phyloP scores from a whole-genome alignment of 352 stramenopile genomes.

The Phytophthora palmivora region DNA sequence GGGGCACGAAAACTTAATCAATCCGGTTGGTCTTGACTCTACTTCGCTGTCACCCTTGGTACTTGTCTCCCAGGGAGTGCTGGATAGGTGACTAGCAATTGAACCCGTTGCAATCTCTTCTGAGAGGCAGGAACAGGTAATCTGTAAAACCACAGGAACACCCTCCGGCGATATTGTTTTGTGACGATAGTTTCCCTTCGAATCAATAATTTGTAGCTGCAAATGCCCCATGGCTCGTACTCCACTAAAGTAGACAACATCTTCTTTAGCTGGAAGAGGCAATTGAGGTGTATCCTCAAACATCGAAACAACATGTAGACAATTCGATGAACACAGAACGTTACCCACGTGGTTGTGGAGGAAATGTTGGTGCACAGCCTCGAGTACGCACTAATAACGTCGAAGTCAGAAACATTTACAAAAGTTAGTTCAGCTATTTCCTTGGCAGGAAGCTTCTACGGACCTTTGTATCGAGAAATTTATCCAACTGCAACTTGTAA shows the following conservation, averaged over 20 bases:
- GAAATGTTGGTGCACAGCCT: constrained; percentile 67
- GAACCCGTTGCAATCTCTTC: neutral
- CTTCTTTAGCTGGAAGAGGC: constrained; percentile 18
- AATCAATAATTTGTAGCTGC: constrained; percentile 34
- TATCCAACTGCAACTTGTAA: constrained; percentile 42
- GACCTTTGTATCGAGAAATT: constrained; percentile 50
- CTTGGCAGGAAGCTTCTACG: constrained; percentile 4
- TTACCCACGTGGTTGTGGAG: constrained; percentile 51
- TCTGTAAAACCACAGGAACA: constrained; percentile 40
- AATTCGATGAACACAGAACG: constrained; percentile 43
- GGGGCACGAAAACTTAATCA: constrained; percentile 36
- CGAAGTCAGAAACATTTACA: neutral
- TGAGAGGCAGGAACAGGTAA: constrained; percentile 40
- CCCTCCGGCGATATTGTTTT: constrained; percentile 25
- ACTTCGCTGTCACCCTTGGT: constrained; percentile 1
- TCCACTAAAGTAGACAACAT: constrained; percentile 39
- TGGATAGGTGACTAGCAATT: neutral
- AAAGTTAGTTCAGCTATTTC: neutral
- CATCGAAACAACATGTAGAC: constrained; percentile 46
- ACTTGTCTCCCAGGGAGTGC: neutral
- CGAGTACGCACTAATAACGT: constrained; percentile 41
- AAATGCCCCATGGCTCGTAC: constrained; percentile 38
- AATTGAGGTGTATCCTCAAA: constrained; percentile 43
- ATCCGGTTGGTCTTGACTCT: neutral
- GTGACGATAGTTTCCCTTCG: constrained; percentile 10